A percentile compares a stretch with the other conserved stretches of the same genome.
phyloP scores from a whole-genome alignment of 1,284 basidiomycete genomes.

The Trichosporon ovoides region DNA sequence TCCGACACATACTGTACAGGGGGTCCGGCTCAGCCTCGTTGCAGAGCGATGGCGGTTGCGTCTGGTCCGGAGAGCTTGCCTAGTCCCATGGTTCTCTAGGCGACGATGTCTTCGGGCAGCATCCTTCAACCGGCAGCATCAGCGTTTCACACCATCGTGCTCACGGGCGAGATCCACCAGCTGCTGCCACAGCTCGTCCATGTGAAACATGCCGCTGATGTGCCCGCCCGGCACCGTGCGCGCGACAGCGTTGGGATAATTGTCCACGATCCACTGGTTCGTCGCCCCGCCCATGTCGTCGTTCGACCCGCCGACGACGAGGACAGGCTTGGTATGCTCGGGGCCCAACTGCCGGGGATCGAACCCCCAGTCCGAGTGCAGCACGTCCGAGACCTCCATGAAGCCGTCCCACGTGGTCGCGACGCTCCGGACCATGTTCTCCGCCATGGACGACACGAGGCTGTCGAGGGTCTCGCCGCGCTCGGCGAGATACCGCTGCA shows the following conservation, averaged over 20 bases:
- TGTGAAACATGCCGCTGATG: constrained; percentile 49
- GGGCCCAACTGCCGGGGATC: constrained; percentile 51
- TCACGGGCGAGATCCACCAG: neutral
- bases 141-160: no score
- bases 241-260: constrained; percentile 50
- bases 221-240: constrained; percentile 54
- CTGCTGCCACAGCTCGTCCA: constrained; percentile 50
- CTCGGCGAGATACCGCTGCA: constrained; percentile 33
- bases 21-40: no score
- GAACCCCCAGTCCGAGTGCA: constrained; percentile 58
- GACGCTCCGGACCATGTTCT: constrained; percentile 53
- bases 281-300: constrained; percentile 51
- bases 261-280: constrained; percentile 52
- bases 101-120: no score
- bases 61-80: no score
- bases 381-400: constrained; percentile 49
- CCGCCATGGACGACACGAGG: constrained; percentile 50
- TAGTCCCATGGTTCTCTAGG: no score
- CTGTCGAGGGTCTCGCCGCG: constrained; percentile 50
- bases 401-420: constrained; percentile 55
- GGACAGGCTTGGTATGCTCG: constrained; percentile 52
- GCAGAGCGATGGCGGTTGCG: no score
- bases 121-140: no score
- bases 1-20: no score
- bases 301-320: constrained; percentile 50